Percentiles rank a stretch among this genome's conserved stretches.
Evolutionary conservation across 163 green algal species (phyloP).

Genomic region (Prototheca wickerhamii): DNA sequence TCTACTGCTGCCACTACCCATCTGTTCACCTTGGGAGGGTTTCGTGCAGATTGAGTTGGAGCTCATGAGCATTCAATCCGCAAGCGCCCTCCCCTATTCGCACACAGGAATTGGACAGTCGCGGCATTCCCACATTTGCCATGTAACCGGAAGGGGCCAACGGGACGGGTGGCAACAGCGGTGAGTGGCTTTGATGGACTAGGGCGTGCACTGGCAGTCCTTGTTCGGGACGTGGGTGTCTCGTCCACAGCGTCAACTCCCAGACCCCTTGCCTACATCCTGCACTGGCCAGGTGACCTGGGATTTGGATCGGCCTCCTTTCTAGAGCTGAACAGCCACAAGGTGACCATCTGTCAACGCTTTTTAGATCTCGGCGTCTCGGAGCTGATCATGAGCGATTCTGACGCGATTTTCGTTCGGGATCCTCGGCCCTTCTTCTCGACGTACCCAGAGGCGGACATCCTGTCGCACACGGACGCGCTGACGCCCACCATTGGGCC

Average conservation of each 20-base stretch:
- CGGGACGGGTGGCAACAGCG: constrained; percentile 20
- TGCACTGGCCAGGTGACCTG: constrained; percentile 43
- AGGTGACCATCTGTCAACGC: constrained; percentile 45
- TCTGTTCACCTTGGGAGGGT: too few relatives aligned
- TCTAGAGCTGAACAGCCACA: constrained; percentile 67
- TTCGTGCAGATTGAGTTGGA: too few relatives aligned
- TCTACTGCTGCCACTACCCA: too few relatives aligned
- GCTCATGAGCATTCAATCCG: too few relatives aligned
- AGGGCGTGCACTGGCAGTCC: too few relatives aligned
- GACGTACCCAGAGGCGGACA: constrained; percentile 45
- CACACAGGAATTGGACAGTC: not conserved
- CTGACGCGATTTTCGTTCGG: constrained; percentile 60
- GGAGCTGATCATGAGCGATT: constrained; percentile 64
- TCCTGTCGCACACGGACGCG: constrained; percentile 58
- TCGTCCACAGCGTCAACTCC: too few relatives aligned
- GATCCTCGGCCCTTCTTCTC: constrained; percentile 54
- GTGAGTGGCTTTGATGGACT: too few relatives aligned
- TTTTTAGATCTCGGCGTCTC: constrained; percentile 54
- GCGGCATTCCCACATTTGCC: constrained; percentile 45
- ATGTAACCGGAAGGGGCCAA: constrained; percentile 33
- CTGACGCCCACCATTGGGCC: constrained; percentile 18
- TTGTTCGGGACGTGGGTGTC: too few relatives aligned
- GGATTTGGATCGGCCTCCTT: constrained; percentile 55
- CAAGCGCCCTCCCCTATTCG: too few relatives aligned
- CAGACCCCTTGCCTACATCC: too few relatives aligned